These are phyloP conservation scores for Ophiognomonia clavigignenti-juglandacearum DNA, from an alignment of 2,329 filamentous ascomycete genomes.

Conservation along the genomic window DNA sequence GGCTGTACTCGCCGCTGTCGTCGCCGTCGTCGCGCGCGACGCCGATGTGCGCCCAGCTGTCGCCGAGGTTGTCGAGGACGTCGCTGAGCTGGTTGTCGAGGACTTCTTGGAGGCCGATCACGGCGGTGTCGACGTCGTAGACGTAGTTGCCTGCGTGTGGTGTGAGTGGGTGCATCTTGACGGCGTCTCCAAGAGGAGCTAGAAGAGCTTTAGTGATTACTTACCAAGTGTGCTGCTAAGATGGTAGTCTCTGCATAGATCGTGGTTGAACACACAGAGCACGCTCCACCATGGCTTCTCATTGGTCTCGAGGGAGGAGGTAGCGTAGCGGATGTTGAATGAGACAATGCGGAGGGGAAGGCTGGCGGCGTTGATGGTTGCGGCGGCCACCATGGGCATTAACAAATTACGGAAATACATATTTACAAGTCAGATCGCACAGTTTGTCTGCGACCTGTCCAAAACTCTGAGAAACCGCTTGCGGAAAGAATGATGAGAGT, in stretches of 20 bases:
- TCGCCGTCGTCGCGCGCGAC: constrained; percentile 56
- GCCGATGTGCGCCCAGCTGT: constrained; percentile 48
- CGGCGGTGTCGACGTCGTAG: constrained; percentile 28
- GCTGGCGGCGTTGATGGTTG: neutral
- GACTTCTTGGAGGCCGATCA: constrained; percentile 52
- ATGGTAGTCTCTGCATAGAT: neutral
- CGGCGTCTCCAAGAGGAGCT: too few species aligned
- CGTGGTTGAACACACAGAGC: constrained; percentile 19
- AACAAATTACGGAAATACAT: neutral
- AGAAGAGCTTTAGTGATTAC: too few species aligned
- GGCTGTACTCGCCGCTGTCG: constrained; percentile 60
- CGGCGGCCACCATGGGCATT: neutral
- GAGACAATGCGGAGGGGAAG: constrained; percentile 34
- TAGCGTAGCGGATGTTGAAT: constrained; percentile 46
- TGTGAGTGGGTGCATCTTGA: too few species aligned
- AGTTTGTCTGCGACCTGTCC: neutral
- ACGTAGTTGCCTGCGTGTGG: constrained; percentile 14
- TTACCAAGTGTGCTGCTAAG: neutral
- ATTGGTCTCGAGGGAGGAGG: constrained; percentile 28
- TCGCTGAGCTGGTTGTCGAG: constrained; percentile 43
- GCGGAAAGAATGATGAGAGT: neutral
- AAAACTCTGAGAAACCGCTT: neutral
- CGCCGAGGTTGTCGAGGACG: constrained; percentile 38
- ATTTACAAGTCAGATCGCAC: neutral
- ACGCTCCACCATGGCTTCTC: constrained; percentile 37